Evolutionary conservation across 192 early-diverging fungal species (phyloP).

Genomic region (Pecoramyces ruminantium): DNA sequence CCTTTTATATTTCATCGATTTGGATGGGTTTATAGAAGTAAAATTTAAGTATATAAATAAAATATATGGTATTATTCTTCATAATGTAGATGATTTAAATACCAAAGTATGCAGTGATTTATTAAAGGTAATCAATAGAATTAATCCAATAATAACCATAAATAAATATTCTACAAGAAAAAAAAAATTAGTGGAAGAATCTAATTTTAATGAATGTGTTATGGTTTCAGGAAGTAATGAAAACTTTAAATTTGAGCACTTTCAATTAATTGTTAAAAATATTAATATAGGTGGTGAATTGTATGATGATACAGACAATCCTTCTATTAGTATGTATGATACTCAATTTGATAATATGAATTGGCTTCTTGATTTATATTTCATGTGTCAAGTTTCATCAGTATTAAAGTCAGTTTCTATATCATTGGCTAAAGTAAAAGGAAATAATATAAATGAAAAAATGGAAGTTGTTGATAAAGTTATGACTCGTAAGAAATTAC

Average conservation of each 20-base stretch:
- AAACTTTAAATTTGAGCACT: neutral
- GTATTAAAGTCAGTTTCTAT: neutral
- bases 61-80: neutral
- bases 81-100: neutral
- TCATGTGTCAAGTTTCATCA: neutral
- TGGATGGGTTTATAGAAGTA: neutral
- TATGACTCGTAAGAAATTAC: neutral
- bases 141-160: neutral
- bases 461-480: neutral
- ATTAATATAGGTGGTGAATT: neutral
- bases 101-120: neutral
- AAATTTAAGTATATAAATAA: neutral
- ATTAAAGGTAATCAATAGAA: neutral
- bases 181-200: neutral
- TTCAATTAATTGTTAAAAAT: neutral
- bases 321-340: neutral
- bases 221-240: neutral
- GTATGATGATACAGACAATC: neutral
- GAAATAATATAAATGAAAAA: neutral
- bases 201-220: neutral
- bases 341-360: neutral
- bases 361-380: neutral
- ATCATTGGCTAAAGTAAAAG: neutral
- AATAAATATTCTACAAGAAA: neutral
- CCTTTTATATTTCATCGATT: neutral